A percentile compares a stretch with the other conserved stretches of the same genome.
Conservation (phyloP, 495 filamentous ascomycete genomes). For the Cetradonia linearis region DNA sequence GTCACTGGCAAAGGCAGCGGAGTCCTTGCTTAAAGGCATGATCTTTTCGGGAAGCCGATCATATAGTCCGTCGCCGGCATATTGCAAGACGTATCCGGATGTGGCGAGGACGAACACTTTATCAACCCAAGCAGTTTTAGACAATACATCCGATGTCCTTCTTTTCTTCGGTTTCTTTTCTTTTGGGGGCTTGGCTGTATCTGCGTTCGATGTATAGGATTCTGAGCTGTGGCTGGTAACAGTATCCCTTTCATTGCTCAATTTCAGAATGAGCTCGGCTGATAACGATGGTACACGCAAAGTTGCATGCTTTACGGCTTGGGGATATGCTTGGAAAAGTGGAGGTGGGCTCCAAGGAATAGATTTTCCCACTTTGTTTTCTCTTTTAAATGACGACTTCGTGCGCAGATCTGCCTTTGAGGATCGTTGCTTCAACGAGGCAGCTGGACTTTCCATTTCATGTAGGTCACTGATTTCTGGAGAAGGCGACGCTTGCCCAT, state of each 20-base stretch:
- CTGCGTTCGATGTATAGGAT: constrained; percentile 6
- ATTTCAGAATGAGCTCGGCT: constrained; percentile 52
- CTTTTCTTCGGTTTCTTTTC: constrained; percentile 35
- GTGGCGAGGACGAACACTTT: constrained; percentile 78
- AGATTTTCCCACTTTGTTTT: constrained; percentile 14
- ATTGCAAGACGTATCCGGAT: constrained; percentile 79
- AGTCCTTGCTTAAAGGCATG: constrained; percentile 69
- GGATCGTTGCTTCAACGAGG: constrained; percentile 6
- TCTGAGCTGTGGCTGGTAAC: constrained; percentile 36
- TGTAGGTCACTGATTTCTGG: neutral
- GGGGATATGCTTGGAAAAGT: constrained; percentile 83
- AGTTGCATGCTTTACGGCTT: constrained; percentile 54
- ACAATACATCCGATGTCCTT: constrained; percentile 47
- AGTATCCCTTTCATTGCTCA: constrained; percentile 38
- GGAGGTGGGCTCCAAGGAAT: constrained; percentile 66
- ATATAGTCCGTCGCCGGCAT: constrained; percentile 66
- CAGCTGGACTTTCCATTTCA: constrained; percentile 7
- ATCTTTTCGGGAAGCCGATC: constrained; percentile 82
- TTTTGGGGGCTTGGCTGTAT: constrained; percentile 30
- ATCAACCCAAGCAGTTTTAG: constrained; percentile 64
- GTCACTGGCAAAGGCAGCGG: constrained; percentile 89
- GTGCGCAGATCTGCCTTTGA: constrained; percentile 15
- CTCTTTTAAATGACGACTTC: constrained; percentile 16
- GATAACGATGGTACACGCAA: constrained; percentile 42
- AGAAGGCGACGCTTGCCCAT: neutral